A percentile compares a stretch with the other conserved stretches of the same genome.
These are phyloP conservation scores for Eucalyptus fibrosa DNA, from an alignment of 345 rosid genomes.

Conservation along the genomic window DNA sequence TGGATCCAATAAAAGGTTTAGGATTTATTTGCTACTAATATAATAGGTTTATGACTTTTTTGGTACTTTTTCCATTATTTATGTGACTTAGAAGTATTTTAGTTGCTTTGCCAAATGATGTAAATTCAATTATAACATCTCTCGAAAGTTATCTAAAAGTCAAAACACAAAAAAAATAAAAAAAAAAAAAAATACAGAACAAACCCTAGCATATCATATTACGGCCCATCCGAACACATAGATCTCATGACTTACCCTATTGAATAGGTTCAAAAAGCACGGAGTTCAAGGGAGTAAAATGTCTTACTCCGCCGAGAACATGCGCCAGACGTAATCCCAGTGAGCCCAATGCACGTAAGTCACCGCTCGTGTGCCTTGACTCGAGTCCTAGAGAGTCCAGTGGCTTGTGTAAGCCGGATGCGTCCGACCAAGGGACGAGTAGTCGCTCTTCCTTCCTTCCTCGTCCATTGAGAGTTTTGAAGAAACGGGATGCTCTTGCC, in stretches of 20 bases:
- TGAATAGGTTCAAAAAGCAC: neutral
- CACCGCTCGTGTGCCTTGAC: neutral
- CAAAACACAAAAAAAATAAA: too few relatives aligned
- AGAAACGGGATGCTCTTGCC: neutral
- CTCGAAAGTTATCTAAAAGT: neutral
- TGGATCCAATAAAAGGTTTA: too few relatives aligned
- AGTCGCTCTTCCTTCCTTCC: neutral
- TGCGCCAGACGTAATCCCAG: neutral
- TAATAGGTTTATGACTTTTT: fast-evolving
- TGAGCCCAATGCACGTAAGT: neutral
- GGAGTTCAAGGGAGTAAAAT: neutral
- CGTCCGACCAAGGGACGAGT: neutral
- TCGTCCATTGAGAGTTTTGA: neutral
- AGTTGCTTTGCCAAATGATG: neutral
- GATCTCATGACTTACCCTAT: neutral
- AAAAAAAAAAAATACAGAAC: too few relatives aligned
- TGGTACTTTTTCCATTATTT: fast-evolving
- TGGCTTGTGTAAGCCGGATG: neutral
- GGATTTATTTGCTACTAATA: fast-evolving
- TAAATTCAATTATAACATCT: neutral
- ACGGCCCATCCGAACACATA: neutral
- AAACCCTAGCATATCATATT: neutral
- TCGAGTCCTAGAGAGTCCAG: neutral
- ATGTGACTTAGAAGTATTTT: neutral
- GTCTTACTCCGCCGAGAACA: neutral